phyloP scores from a whole-genome alignment of 2,329 filamentous ascomycete genomes.

The Colletotrichum sublineola region DNA sequence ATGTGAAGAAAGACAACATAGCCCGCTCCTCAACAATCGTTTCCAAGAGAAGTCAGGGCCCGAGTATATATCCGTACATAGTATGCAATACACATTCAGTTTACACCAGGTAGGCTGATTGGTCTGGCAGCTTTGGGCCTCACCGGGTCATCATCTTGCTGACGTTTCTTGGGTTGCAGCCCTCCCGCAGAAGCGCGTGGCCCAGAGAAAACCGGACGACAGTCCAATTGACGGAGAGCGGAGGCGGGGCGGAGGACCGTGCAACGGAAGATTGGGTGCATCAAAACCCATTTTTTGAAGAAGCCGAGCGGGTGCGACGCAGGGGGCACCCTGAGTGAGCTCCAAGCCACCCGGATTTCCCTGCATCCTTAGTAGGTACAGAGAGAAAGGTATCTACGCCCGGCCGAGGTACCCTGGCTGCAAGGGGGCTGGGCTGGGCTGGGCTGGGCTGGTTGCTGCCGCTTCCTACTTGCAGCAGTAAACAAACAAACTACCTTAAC shows the following conservation, averaged over 20 bases:
- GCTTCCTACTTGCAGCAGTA: constrained; percentile 45
- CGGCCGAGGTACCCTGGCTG: constrained; percentile 20
- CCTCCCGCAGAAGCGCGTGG: constrained; percentile 26
- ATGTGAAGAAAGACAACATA: neutral
- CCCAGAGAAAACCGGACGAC: constrained; percentile 33
- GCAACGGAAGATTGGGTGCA: constrained; percentile 36
- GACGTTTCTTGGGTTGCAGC: constrained; percentile 14
- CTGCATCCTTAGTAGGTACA: neutral
- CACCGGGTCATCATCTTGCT: constrained; percentile 23
- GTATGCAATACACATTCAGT: neutral
- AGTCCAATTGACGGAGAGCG: constrained; percentile 35
- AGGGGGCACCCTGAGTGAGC: constrained; percentile 36
- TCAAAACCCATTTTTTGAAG: constrained; percentile 12
- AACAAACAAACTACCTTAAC: constrained; percentile 55
- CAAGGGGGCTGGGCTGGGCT: constrained; percentile 36
- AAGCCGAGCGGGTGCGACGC: constrained; percentile 35
- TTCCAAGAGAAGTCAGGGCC: constrained; percentile 21
- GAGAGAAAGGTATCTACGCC: too few relatives aligned
- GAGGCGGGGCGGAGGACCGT: constrained; percentile 37
- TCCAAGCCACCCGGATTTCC: constrained; percentile 36
- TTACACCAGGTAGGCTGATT: neutral
- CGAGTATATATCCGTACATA: neutral
- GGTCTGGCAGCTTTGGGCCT: constrained; percentile 33
- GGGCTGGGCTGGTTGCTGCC: constrained; percentile 23
- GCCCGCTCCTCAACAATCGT: neutral